Evolutionary conservation across 208 protist genomes (phyloP).

Genomic region (Acanthamoeba castellanii): DNA sequence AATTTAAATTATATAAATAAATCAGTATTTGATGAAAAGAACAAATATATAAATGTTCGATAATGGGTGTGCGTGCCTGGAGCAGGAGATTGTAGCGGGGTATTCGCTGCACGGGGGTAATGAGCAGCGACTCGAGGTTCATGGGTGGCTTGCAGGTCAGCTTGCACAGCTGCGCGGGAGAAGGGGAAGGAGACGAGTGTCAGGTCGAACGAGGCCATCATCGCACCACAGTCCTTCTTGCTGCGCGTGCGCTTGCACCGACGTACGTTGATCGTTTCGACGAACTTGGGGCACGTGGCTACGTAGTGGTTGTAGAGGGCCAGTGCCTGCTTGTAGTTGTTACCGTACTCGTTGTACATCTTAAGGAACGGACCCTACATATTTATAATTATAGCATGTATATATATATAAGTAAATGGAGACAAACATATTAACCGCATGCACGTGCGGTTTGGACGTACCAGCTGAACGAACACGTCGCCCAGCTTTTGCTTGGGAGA

Average conservation of each 20-base stretch:
- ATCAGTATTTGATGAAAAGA: too few relatives aligned
- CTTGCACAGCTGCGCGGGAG: conserved; percentile 16
- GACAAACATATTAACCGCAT: too few relatives aligned
- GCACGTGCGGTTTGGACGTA: neutral
- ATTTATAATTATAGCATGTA: neutral
- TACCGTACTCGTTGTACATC: conserved; percentile 60
- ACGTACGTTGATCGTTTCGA: neutral
- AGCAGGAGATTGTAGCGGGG: conserved; percentile 30
- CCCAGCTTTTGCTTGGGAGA: conserved; percentile 40
- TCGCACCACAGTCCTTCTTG: too few relatives aligned
- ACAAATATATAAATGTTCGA: too few relatives aligned
- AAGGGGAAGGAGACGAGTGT: too few relatives aligned
- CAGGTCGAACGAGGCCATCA: neutral
- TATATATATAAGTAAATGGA: too few relatives aligned
- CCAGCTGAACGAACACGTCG: conserved; percentile 5
- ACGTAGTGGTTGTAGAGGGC: conserved; percentile 28
- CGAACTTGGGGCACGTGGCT: conserved; percentile 36
- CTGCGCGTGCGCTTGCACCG: neutral
- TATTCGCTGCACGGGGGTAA: conserved; percentile 47
- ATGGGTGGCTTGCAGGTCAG: conserved; percentile 9
- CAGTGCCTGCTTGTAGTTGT: conserved; percentile 29
- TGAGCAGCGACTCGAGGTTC: conserved; percentile 12
- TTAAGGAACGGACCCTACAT: conserved; percentile 51
- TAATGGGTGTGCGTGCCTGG: too few relatives aligned
- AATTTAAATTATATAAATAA: too few relatives aligned